Evolutionary conservation across 768 basidiomycete species (phyloP), one percentile per base, ranked within the genome.

Genomic region (Trichaptum fuscoviolaceum): DNA sequence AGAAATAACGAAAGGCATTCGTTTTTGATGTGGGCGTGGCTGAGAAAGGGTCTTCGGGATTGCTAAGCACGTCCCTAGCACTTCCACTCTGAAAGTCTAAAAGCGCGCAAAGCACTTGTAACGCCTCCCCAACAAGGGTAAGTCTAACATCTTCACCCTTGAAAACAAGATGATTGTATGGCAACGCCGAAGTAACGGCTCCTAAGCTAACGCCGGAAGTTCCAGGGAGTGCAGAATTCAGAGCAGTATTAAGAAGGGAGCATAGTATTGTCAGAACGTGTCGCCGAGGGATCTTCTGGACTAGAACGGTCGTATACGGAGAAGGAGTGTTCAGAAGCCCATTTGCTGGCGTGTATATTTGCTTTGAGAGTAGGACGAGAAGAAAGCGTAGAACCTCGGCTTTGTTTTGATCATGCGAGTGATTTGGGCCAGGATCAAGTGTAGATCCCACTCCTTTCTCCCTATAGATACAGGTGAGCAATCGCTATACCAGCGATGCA

Each of bases 371-470:
- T 1, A 98, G 80, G 63, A 97, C 85, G 52, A 95, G 87, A 59
- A 99, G 81, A 57, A 98, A 86, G 27, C 94, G 92, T 0, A 99
- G 82, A 42, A 98, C 90, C 79, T 98, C 95, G 1, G 86, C 87
- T 74, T 91, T 95, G 79, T 95, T 93, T 63, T 78, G 80, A 73
- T 97, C 94, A 64, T 87, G 84, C 26, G 81, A 80, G 69, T 83
- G 83, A 70, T 78, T 84, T 8, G 86, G 80, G 0, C 88, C 89
- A 8, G 87, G 84, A 73, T 92, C 89, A 42, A 84, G 80, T 1
- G 94, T 93, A 1, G 94, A 94, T 15, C 97, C 96, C 25, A 99
- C 85, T 15, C 96, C 96, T 72, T 91, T 94, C 81, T 97, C 95
- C 96, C 96, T 95, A 66, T 30, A 59, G 18, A 24, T 30, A 52